Base-by-base conservation (phyloP, 2,329 filamentous ascomycete genomes). In the Aspergillus jensenii region DNA sequence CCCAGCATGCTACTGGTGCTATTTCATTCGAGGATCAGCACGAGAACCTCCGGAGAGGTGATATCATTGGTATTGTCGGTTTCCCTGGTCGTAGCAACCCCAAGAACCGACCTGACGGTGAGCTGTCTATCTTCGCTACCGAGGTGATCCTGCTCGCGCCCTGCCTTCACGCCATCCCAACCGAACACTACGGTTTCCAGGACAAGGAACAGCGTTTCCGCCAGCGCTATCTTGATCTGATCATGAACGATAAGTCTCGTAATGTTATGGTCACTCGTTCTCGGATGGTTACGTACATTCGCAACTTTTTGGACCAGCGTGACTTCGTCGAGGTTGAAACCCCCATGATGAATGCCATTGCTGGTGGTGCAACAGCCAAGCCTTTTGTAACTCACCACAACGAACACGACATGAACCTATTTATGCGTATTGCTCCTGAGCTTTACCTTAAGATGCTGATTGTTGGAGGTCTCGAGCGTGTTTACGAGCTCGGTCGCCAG, bases 331-430 rank as follows among this genome's bases (percentile, higher is more conserved):
- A 97, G 75, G 93, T 98, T 25, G 91, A 98, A 79, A 99, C 95
- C 0, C 93, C 95, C 5, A 97, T 98, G 86, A 93, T 99, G 85
- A 96, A 96, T 74, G 86, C 90, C 69, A 96, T 96, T 72, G 92
- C 95, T 31, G 96, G 95, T 67, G 95, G 95, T 72, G 95, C 95
- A 35, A 98, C 95, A 1, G 95, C 95, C 59, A 92, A 90, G 80
- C 95, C 95, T 5, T 99, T 99, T 78, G 82, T 90, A 66, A 98
- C 95, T 14, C 90, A 96, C 76, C 95, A 98, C 81, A 99, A 99
- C 77, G 95, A 98, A 53, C 84, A 95, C 52, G 86, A 96, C 76
- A 92, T 96, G 87, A 88, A 96, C 68, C 88, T 99, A 76, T 98
- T 89, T 79, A 89, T 99, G 85, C 89, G 95, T 72, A 87, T 98